phyloP scores from a whole-genome alignment of 192 early-diverging fungal species.

The Coemansia furcata region DNA sequence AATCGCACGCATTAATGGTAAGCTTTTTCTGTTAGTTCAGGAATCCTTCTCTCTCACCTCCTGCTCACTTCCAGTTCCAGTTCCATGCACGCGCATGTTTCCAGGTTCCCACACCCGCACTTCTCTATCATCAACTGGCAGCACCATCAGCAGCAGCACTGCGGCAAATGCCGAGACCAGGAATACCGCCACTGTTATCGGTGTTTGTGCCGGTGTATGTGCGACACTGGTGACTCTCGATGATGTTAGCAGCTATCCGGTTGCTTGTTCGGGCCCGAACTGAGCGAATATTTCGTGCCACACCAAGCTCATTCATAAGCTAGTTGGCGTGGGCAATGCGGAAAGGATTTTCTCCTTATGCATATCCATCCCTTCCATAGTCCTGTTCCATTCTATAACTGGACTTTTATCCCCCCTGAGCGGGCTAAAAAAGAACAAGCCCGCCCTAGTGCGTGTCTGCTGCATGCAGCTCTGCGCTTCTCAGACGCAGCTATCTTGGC shows the following conservation, averaged over 20 bases:
- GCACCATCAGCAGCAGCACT: not conserved
- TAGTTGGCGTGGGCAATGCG: not conserved
- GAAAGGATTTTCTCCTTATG: not conserved
- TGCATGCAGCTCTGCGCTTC: conserved; percentile 6
- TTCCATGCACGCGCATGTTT: conserved; percentile 4
- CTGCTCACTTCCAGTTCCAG: not conserved
- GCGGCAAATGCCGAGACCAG: not conserved
- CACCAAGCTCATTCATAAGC: not conserved
- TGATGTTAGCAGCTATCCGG: not conserved
- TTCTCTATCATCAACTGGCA: not conserved
- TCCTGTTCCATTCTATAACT: not conserved
- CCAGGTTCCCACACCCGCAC: conserved; percentile 4
- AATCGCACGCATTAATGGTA: conserved; percentile 7
- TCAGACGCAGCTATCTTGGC: not conserved
- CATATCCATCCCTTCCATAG: not conserved
- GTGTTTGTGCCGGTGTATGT: not conserved
- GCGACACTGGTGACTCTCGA: not conserved
- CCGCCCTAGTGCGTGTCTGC: not conserved
- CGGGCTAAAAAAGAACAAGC: not conserved
- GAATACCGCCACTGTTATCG: not conserved
- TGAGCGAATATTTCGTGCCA: not conserved
- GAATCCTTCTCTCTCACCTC: not conserved
- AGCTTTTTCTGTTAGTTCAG: not conserved
- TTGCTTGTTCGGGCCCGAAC: conserved; percentile 2
- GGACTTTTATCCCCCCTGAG: not conserved